These are phyloP conservation scores for Phytophthora meadii DNA, from an alignment of 352 stramenopile genomes.

Conservation along the genomic window DNA sequence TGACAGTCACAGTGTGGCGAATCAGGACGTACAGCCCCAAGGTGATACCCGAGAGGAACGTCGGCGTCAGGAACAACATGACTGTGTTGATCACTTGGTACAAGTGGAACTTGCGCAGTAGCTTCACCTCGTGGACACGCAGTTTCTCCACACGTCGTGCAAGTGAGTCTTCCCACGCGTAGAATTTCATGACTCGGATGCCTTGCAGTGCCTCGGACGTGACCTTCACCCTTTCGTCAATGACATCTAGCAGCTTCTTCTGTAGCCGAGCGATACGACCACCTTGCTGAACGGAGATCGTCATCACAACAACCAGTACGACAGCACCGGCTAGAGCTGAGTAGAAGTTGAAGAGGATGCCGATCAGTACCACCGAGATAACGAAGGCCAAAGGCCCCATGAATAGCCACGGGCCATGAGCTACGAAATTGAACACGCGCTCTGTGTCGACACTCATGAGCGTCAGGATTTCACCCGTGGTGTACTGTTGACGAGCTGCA, in stretches of 20 bases:
- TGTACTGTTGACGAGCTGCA: slow-evolving; percentile 40
- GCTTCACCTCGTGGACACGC: not conserved
- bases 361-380: slow-evolving; percentile 30
- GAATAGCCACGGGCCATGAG: slow-evolving; percentile 32
- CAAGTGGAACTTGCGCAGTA: not conserved
- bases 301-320: not conserved
- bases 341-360: slow-evolving; percentile 13
- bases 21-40: not conserved
- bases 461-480: slow-evolving; percentile 38
- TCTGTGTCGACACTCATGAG: slow-evolving; percentile 28
- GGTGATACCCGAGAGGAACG: not conserved
- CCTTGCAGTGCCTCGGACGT: not conserved
- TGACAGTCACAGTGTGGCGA: not conserved
- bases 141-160: not conserved
- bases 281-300: not conserved
- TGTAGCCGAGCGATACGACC: not conserved
- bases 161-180: not conserved
- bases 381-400: slow-evolving; percentile 35
- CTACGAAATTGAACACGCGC: slow-evolving; percentile 39
- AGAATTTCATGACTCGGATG: not conserved
- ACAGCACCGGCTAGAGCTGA: not conserved
- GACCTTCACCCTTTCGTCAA: not conserved
- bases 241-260: not conserved
- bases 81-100: not conserved
- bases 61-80: not conserved